phyloP scores from a whole-genome alignment of 371 early-diverging fungal species.

The Zopfochytrium polystomum region DNA sequence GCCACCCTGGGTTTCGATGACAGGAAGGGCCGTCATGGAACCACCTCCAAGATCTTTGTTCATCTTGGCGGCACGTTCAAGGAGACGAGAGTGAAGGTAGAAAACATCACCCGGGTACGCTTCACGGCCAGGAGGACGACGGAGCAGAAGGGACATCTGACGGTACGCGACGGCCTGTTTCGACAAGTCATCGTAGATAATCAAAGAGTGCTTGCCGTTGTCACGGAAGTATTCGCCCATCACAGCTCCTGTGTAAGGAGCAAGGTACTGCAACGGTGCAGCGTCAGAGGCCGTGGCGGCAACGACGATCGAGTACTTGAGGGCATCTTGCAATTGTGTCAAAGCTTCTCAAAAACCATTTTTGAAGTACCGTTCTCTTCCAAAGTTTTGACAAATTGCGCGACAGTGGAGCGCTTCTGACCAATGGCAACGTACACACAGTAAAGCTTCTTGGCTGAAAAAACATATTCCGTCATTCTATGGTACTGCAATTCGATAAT shows the following conservation, averaged over 20 bases:
- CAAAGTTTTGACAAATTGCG: slow-evolving; percentile 92
- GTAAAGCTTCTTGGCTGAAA: slow-evolving; percentile 89
- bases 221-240: slow-evolving; percentile 97
- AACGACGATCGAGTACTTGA: slow-evolving; percentile 92
- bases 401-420: slow-evolving; percentile 96
- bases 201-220: slow-evolving; percentile 93
- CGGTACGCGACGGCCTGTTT: slow-evolving; percentile 98
- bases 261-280: slow-evolving; percentile 93
- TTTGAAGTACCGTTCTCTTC: slow-evolving; percentile 85
- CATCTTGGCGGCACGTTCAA: slow-evolving; percentile 97
- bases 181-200: slow-evolving; percentile 96
- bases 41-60: slow-evolving; percentile 87
- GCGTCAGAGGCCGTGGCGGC: slow-evolving; percentile 96
- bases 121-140: slow-evolving; percentile 97
- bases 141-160: slow-evolving; percentile 94
- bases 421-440: slow-evolving; percentile 96
- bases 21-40: slow-evolving; percentile 93
- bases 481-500: too few relatives aligned
- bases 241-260: slow-evolving; percentile 94
- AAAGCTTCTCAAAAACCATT: slow-evolving; percentile 16
- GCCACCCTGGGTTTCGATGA: slow-evolving; percentile 97
- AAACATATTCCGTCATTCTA: too few relatives aligned
- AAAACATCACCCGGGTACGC: slow-evolving; percentile 97
- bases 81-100: slow-evolving; percentile 94
- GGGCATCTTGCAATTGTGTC: slow-evolving; percentile 57